Evolutionary conservation across 805 yeast species (phyloP).

Genomic region (Spathaspora passalidarum): DNA sequence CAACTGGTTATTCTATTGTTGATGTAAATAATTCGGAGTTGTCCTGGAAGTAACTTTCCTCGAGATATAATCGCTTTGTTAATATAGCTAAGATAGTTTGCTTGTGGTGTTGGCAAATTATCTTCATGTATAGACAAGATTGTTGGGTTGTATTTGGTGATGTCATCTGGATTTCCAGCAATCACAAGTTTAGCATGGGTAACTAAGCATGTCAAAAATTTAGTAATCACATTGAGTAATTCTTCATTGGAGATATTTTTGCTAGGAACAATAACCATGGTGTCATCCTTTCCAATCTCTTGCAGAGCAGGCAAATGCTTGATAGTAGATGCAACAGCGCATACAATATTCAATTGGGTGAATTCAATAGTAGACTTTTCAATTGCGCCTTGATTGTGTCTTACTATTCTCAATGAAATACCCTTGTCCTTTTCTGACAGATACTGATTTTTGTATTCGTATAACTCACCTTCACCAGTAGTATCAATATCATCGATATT

Average conservation of each 20-base stretch:
- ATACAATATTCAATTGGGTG: conserved; percentile 51
- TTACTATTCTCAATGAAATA: conserved; percentile 26
- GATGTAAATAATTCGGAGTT: conserved; percentile 5
- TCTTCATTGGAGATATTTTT: conserved; percentile 18
- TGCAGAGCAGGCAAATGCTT: conserved; percentile 44
- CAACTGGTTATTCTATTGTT: conserved; percentile 2
- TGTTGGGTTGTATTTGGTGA: conserved; percentile 19
- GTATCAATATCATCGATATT: conserved; percentile 4
- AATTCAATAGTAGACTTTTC: conserved; percentile 23
- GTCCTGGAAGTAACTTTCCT: background rate
- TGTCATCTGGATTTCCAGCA: conserved; percentile 4
- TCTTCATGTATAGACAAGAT: conserved; percentile 20
- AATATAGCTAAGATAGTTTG: background rate
- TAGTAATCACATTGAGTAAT: conserved; percentile 29
- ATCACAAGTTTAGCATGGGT: conserved; percentile 24
- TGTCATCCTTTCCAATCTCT: conserved; percentile 27
- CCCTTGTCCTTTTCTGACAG: conserved; percentile 34
- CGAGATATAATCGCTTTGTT: background rate
- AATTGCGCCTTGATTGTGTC: conserved; percentile 8
- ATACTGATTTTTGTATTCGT: conserved; percentile 28
- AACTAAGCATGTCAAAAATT: conserved; percentile 39
- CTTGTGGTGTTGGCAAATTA: background rate
- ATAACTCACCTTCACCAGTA: background rate
- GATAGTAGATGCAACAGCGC: conserved; percentile 50
- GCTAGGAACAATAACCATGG: conserved; percentile 15